Evolutionary conservation across 225 moss, liverwort and hornwort species (phyloP).

Genomic region (Polytrichum commune): DNA sequence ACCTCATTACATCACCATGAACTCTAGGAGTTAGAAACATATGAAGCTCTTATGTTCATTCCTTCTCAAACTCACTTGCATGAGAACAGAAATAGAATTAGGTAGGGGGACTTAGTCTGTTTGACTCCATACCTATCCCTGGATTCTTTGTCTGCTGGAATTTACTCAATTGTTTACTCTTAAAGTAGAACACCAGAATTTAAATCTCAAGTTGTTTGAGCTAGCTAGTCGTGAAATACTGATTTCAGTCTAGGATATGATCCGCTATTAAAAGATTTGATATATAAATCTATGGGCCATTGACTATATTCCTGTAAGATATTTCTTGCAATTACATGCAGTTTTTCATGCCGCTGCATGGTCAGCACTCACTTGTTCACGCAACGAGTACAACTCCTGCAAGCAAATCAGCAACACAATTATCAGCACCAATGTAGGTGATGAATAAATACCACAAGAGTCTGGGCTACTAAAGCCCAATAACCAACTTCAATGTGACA

Average conservation of each 20-base stretch:
- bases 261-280: not conserved
- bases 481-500: no score
- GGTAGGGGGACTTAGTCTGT: not conserved
- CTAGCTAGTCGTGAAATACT: not conserved
- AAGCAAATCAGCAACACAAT: not conserved
- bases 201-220: not conserved
- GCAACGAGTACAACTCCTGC: constrained; percentile 13
- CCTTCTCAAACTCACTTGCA: not conserved
- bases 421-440: not conserved
- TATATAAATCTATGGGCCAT: not conserved
- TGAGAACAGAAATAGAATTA: not conserved
- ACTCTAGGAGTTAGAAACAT: no score
- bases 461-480: no score
- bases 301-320: not conserved
- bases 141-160: not conserved
- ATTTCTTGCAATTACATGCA: not conserved
- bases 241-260: not conserved
- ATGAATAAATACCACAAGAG: no score
- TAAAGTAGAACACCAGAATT: not conserved
- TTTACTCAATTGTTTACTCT: not conserved
- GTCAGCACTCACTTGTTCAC: constrained; percentile 11
- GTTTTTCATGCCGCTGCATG: not conserved
- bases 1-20: not conserved
- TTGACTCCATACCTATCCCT: no score
- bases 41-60: no score